These are phyloP conservation scores for Brasenia schreberi DNA, from an alignment of 164 flowering plant species.

Conservation along the genomic window DNA sequence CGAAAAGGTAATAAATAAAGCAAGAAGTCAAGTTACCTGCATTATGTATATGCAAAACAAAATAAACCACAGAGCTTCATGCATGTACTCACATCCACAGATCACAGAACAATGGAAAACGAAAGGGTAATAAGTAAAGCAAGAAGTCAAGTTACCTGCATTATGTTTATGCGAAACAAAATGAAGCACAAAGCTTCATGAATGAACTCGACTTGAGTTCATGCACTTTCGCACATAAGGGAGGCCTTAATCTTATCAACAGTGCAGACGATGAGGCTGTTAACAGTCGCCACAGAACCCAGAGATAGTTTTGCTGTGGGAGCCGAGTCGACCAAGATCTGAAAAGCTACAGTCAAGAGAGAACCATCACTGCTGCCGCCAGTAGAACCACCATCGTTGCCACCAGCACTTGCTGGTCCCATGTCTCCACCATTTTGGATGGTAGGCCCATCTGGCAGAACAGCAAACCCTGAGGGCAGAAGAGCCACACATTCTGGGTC, in stretches of 20 bases:
- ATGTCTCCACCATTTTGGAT: neutral
- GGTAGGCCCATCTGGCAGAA: slow-evolving; percentile 24
- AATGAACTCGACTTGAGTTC: slow-evolving; percentile 1
- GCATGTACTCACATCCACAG: neutral
- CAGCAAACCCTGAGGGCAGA: slow-evolving; percentile 85
- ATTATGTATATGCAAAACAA: no score
- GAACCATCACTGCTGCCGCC: slow-evolving; percentile 44
- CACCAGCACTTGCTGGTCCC: neutral
- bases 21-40: neutral
- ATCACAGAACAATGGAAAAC: neutral
- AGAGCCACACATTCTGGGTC: slow-evolving; percentile 85
- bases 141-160: neutral
- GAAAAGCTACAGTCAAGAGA: slow-evolving; percentile 76
- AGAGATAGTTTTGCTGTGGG: slow-evolving; percentile 78
- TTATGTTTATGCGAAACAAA: neutral
- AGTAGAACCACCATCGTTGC: slow-evolving; percentile 3
- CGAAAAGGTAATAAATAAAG: neutral
- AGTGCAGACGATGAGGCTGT: slow-evolving; percentile 77
- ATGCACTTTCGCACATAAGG: slow-evolving; percentile 31
- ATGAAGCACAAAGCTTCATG: neutral
- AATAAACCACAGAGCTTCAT: neutral
- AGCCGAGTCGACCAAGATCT: slow-evolving; percentile 71
- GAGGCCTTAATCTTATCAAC: slow-evolving; percentile 73
- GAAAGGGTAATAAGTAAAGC: neutral
- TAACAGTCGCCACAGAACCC: slow-evolving; percentile 82